Evolutionary conservation across 116 monocot species (phyloP), one percentile per base, ranked within the genome.

Genomic region (Zostera marina): DNA sequence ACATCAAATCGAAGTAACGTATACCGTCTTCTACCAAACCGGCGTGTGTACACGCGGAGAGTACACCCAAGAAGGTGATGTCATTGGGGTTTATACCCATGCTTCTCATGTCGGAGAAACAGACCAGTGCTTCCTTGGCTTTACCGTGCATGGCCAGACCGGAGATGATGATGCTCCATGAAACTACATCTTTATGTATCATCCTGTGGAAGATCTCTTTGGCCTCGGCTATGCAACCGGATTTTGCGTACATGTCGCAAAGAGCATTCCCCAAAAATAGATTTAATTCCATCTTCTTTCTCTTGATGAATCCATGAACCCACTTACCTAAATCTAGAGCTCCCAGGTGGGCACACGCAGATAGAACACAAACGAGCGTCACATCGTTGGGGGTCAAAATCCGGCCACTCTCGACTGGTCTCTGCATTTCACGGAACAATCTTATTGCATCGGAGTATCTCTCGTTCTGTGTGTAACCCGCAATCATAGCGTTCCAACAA

Each of bases 401-500:
- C 32, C 32, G 32, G 5, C 32, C 32, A 32, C 32, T 5, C 4
- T 41, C 22, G 0, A 22, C 23, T 7, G 52, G 38, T 5, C 42
- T 40, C 52, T 74, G 66, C 91, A 91, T 85, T 47, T 42, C 42
- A 7, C 63, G 69, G 43, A 91, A 91, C 16, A 85, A 54, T 22
- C 49, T 20, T 0, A 77, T 60, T 0, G 76, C 61, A 51, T 91
- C 77, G 0, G 53, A 11, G 52, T 71, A 70, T 60, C 19, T 76
- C 61, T 80, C 79, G 5, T 72, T 81, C 57, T 77, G 81, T 1
- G 64, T 69, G 20, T 74, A 87, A 21, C 66, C 81, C 1, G 87
- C 58, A 12, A 93, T 81, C 68, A 93, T 93, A 4, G 81, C 76
- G 11, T 87, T 88, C 88, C 93, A 89, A 11, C 71, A 78, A n/a